A percentile compares a stretch with the other conserved stretches of the same genome.
Evolutionary conservation across 2,329 filamentous ascomycete species (phyloP).

Genomic region (Clathrospora elynae): DNA sequence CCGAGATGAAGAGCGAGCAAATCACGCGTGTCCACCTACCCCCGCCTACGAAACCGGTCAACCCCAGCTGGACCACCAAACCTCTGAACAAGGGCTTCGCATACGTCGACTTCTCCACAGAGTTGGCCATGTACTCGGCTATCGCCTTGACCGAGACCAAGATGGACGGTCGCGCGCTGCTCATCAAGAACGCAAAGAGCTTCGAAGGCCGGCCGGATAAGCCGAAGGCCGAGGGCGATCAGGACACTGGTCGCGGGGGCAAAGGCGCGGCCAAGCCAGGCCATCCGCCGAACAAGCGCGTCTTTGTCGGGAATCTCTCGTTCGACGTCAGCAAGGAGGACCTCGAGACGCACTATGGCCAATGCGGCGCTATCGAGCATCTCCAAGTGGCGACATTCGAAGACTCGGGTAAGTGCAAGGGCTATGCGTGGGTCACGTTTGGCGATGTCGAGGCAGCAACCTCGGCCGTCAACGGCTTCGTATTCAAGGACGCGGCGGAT

Average conservation of each 20-base stretch:
- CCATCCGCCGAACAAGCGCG: constrained; percentile 73
- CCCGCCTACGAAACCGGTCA: constrained; percentile 50
- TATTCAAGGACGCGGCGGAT: constrained; percentile 67
- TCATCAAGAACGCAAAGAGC: constrained; percentile 91
- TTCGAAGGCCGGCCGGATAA: constrained; percentile 89
- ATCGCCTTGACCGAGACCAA: constrained; percentile 85
- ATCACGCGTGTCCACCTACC: constrained; percentile 89
- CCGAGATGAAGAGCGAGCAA: constrained; percentile 62
- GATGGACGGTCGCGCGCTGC: constrained; percentile 73
- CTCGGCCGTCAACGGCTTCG: constrained; percentile 79
- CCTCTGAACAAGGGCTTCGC: constrained; percentile 89
- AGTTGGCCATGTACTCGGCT: constrained; percentile 73
- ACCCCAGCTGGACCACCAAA: constrained; percentile 53
- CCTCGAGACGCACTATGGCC: constrained; percentile 77
- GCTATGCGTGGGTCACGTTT: constrained; percentile 94
- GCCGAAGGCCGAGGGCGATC: constrained; percentile 49
- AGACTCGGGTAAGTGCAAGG: constrained; percentile 97
- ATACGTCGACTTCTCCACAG: constrained; percentile 85
- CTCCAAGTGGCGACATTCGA: constrained; percentile 93
- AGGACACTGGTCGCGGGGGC: constrained; percentile 26
- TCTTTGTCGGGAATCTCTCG: constrained; percentile 74
- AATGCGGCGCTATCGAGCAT: constrained; percentile 81
- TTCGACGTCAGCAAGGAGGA: constrained; percentile 71
- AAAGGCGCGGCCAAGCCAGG: constrained; percentile 36
- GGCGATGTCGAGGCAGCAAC: constrained; percentile 75